Conservation (phyloP, 805 yeast genomes). For the Yarrowia keelungensis region DNA sequence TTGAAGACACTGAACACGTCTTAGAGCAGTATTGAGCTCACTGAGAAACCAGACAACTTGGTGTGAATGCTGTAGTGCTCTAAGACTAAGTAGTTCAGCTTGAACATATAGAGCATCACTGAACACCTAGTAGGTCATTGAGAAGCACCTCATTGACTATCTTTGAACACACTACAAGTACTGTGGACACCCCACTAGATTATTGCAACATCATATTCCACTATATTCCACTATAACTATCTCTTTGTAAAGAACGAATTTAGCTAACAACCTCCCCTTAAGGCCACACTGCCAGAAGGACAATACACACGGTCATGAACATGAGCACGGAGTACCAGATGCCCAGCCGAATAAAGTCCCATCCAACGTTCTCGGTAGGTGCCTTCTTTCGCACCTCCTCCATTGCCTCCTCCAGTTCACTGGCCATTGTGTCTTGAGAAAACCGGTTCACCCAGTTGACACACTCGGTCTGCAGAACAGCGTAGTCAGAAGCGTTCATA, state of each 20-base stretch:
- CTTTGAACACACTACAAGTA: too few relatives aligned
- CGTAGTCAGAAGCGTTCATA: constrained; percentile 42
- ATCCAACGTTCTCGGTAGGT: constrained; percentile 12
- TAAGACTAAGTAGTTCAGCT: too few relatives aligned
- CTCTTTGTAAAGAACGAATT: neutral
- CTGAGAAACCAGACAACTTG: too few relatives aligned
- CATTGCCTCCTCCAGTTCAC: constrained; percentile 44
- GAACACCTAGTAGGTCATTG: too few relatives aligned
- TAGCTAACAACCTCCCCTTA: neutral
- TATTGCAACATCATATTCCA: too few relatives aligned
- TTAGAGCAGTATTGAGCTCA: too few relatives aligned
- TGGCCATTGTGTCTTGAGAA: constrained; percentile 48
- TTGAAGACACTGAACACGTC: too few relatives aligned
- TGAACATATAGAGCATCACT: too few relatives aligned
- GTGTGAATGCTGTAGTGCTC: too few relatives aligned
- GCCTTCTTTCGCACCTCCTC: constrained; percentile 22
- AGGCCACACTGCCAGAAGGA: constrained; percentile 22
- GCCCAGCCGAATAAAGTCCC: constrained; percentile 2
- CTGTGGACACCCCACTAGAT: too few relatives aligned
- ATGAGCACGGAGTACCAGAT: constrained; percentile 13
- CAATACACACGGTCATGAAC: constrained; percentile 4
- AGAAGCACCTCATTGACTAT: too few relatives aligned
- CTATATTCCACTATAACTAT: too few relatives aligned
- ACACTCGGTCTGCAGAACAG: constrained; percentile 46
- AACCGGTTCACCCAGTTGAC: constrained; percentile 47